Evolutionary conservation across 306 rosid genomes (phyloP), one percentile per base, ranked within the genome.

Genomic region (Pyrus betulifolia): DNA sequence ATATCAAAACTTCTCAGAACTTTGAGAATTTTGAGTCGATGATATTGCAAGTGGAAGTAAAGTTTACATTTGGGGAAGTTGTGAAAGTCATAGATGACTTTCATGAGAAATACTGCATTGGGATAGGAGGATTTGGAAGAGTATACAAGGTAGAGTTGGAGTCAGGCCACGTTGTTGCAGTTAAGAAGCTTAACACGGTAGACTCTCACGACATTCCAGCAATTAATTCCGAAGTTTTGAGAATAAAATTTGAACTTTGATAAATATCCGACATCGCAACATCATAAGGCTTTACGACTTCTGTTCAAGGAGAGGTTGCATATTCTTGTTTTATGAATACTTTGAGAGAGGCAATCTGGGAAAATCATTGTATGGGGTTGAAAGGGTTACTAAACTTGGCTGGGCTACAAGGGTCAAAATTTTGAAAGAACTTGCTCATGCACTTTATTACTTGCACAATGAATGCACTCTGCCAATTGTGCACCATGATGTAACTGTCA

Each of bases 61-160:
- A 78, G 23, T 82, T 84, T 82, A 79, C 78, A 23, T 91, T 87
- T 44, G 4, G 84, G 44, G 88, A 86, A 30, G 76, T 89, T 51
- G 82, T 82, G n/a, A 80, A 76, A 31, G 88, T 83, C 42, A 85
- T 90, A 1, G 67, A 82, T 13, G 78, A 85, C 78, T 90, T 90
- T 71, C 18, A 82, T 28, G 93, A 85, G 6, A 85, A 76, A 25
- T 79, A 82, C 77, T 88, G 81, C 86, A 85, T 90, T 30, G 93
- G 91, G 57, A 83, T 79, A 75, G 88, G 86, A 76, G 93, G 96
- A 52, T 85, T 77, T 70, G 88, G 93, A 68, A 90, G 78, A 3
- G 96, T 90, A 15, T 88, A 85, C 65, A 88, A 65, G 76, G 96
- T 87, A 3, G 51, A 44, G 11, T 40, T 88, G 40, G 27, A 6